Evolutionary conservation across 305 asterid genomes (phyloP).

Genomic region (Fraxinus dipetala): DNA sequence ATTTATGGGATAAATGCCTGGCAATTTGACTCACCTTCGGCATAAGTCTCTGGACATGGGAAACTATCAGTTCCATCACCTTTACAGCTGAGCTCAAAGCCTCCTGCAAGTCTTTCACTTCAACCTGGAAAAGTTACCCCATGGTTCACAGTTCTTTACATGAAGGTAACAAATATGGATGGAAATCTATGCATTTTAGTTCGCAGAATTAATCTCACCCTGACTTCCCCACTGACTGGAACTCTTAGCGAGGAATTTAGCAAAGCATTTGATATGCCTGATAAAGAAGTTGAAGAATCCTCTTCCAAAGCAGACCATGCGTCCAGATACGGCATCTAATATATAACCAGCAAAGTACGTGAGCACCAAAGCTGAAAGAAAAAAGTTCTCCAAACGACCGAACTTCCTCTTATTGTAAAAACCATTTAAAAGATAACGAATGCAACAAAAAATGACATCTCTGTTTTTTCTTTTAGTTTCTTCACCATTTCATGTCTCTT

Average conservation of each 20-base stretch:
- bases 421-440: neutral
- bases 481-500: neutral
- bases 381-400: neutral
- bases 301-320: conserved; percentile 68
- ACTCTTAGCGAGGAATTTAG: conserved; percentile 59
- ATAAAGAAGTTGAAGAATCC: conserved; percentile 54
- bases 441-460: neutral
- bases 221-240: conserved; percentile 64
- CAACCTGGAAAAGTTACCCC: conserved; percentile 40
- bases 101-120: conserved; percentile 52
- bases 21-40: conserved; percentile 43
- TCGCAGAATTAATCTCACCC: conserved; percentile 41
- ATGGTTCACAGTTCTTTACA: conserved; percentile 4
- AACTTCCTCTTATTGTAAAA: neutral
- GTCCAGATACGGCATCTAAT: conserved; percentile 67
- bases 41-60: conserved; percentile 42
- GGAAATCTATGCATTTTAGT: neutral
- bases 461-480: neutral
- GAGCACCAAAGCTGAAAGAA: too few species aligned
- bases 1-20: neutral
- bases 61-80: conserved; percentile 53
- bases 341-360: neutral
- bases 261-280: conserved; percentile 52
- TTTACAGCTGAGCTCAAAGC: conserved; percentile 61
- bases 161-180: neutral